A percentile compares a stretch with the other conserved stretches of the same genome.
Conservation (phyloP, 2,329 filamentous ascomycete genomes). For the Sporothrix dimorphospora region DNA sequence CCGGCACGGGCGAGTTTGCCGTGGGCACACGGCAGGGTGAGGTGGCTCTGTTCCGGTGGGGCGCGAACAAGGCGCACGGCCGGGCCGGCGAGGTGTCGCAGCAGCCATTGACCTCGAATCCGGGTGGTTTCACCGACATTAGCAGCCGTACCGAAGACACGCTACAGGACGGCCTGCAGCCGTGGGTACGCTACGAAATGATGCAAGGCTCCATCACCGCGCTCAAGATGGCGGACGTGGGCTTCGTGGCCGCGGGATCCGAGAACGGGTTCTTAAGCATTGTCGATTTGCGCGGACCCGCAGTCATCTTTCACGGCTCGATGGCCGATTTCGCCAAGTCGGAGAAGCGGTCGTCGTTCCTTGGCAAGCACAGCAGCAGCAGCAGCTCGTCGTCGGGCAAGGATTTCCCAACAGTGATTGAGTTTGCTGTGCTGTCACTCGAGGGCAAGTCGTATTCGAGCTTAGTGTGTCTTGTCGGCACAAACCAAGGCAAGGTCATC, state of each 20-base stretch:
- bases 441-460: conserved; percentile 96
- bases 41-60: conserved; percentile 84
- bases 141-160: conserved; percentile 69
- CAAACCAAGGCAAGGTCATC: conserved; percentile 77
- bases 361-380: conserved; percentile 55
- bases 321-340: conserved; percentile 73
- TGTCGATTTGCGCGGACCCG: conserved; percentile 84
- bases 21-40: conserved; percentile 84
- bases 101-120: conserved; percentile 55
- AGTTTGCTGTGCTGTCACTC: conserved; percentile 91
- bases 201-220: conserved; percentile 79
- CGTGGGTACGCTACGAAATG: conserved; percentile 80
- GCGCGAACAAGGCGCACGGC: conserved; percentile 73
- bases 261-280: conserved; percentile 79
- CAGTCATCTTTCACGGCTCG: conserved; percentile 76
- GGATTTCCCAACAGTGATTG: conserved; percentile 80
- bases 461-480: conserved; percentile 89
- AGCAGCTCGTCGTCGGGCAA: conserved; percentile 39
- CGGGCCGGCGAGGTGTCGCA: conserved; percentile 50
- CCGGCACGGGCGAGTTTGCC: conserved; percentile 81
- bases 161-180: conserved; percentile 70
- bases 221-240: conserved; percentile 84
- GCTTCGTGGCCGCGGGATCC: conserved; percentile 86
- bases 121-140: conserved; percentile 75
- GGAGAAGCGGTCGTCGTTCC: conserved; percentile 76